Evolutionary conservation across 1,139 yeast species (phyloP).

Genomic region (Taphrina confusa): DNA sequence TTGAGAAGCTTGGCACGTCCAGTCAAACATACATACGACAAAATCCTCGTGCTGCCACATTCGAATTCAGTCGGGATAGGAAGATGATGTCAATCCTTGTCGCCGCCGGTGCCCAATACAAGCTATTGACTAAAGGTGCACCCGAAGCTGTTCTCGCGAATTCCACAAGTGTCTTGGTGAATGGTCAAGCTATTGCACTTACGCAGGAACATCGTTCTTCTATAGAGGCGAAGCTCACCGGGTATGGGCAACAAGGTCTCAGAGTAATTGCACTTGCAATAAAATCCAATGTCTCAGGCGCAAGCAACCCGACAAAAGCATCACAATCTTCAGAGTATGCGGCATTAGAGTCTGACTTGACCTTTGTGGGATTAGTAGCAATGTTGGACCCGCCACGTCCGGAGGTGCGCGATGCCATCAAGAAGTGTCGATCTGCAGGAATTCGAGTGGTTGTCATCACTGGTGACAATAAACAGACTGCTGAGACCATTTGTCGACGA

Average conservation of each 20-base stretch:
- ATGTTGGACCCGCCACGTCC: slow-evolving; percentile 60
- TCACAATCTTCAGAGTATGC: slow-evolving; percentile 42
- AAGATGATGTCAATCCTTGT: slow-evolving; percentile 56
- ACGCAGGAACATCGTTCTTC: slow-evolving; percentile 41
- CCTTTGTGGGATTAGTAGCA: slow-evolving; percentile 56
- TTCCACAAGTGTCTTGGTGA: slow-evolving; percentile 41
- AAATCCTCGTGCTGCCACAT: slow-evolving; percentile 41
- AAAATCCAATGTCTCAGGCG: slow-evolving; percentile 32
- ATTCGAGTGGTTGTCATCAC: slow-evolving; percentile 58
- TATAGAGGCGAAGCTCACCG: slow-evolving; percentile 46
- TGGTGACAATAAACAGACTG: slow-evolving; percentile 59
- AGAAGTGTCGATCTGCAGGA: slow-evolving; percentile 55
- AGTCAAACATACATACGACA: slow-evolving; percentile 18
- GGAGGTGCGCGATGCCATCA: slow-evolving; percentile 54
- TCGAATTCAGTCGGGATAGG: slow-evolving; percentile 52
- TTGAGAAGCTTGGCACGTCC: slow-evolving; percentile 43
- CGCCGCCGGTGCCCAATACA: slow-evolving; percentile 42
- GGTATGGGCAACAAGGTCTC: slow-evolving; percentile 51
- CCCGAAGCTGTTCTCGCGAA: slow-evolving; percentile 52
- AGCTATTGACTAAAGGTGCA: slow-evolving; percentile 56
- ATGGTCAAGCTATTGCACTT: slow-evolving; percentile 42
- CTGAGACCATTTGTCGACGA: slow-evolving; percentile 56
- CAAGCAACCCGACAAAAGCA: slow-evolving; percentile 27
- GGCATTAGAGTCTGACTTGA: slow-evolving; percentile 47
- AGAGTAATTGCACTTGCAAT: slow-evolving; percentile 55